phyloP scores from a whole-genome alignment of 1,284 basidiomycete genomes.

The Papiliotrema fonsecae region DNA sequence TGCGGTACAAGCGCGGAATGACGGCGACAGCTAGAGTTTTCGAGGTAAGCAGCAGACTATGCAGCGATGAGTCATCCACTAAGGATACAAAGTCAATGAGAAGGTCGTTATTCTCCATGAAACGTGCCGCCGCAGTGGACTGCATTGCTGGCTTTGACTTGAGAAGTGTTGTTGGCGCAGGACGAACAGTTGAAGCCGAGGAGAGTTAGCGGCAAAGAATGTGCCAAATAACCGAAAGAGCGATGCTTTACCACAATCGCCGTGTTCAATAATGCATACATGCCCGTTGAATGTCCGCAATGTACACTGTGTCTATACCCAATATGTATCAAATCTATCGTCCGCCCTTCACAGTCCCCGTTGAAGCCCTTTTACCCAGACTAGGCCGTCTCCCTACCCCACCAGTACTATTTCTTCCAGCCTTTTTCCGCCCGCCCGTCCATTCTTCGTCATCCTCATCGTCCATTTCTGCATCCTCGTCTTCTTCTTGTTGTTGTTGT shows the following conservation, averaged over 20 bases:
- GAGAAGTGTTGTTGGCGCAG: too few relatives aligned
- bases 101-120: neutral
- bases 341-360: neutral
- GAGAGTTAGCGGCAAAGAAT: too few relatives aligned
- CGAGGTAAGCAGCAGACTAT: neutral
- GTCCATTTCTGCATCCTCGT: slow-evolving; percentile 9
- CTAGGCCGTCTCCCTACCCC: neutral
- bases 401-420: neutral
- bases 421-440: neutral
- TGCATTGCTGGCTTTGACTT: too few relatives aligned
- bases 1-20: neutral
- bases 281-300: too few relatives aligned
- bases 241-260: too few relatives aligned
- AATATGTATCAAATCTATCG: too few relatives aligned
- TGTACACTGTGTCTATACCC: too few relatives aligned
- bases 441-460: slow-evolving; percentile 5
- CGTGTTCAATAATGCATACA: too few relatives aligned
- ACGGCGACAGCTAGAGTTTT: neutral
- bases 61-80: neutral
- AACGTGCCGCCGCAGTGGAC: neutral
- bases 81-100: neutral
- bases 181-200: too few relatives aligned
- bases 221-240: too few relatives aligned
- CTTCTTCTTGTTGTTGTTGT: slow-evolving; percentile 30
- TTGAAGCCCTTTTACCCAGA: neutral